A percentile compares a stretch with the other conserved stretches of the same genome.
These are phyloP conservation scores for Candida glucosophila DNA, from an alignment of 1,139 yeast genomes.

Conservation along the genomic window DNA sequence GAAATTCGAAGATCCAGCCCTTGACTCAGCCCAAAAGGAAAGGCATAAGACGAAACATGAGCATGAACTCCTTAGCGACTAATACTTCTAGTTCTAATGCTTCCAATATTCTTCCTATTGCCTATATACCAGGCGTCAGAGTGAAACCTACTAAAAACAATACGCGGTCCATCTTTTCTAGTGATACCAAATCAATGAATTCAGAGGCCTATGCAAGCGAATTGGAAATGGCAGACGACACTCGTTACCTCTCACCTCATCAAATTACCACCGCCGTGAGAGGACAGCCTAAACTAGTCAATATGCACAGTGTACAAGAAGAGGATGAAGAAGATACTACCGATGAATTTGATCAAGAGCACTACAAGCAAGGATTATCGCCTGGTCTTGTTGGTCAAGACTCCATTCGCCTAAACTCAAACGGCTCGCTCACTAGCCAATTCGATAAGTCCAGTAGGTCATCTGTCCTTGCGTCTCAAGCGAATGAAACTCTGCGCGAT, in stretches of 20 bases:
- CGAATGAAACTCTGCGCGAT: conserved; percentile 8
- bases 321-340: conserved; percentile 36
- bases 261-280: conserved; percentile 57
- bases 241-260: conserved; percentile 13
- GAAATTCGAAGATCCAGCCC: conserved; percentile 2
- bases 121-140: conserved; percentile 89
- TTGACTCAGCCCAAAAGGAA: conserved; percentile 15
- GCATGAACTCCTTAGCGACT: conserved; percentile 38
- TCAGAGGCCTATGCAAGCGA: conserved; percentile 21
- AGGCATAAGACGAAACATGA: conserved; percentile 7
- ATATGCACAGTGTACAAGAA: conserved; percentile 44
- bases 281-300: conserved; percentile 60
- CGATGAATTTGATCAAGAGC: conserved; percentile 8
- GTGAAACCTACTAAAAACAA: conserved; percentile 46
- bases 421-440: too few relatives aligned
- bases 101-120: conserved; percentile 85
- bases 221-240: conserved; percentile 10
- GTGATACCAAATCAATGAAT: conserved; percentile 42
- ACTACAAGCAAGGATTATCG: conserved; percentile 1
- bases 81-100: conserved; percentile 64
- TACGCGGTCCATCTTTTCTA: conserved; percentile 40
- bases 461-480: conserved; percentile 4
- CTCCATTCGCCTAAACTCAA: background rate
- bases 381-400: too few relatives aligned
- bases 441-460: background rate